Conservation (phyloP, 2,329 filamentous ascomycete genomes). For the Fonsecaea pedrosoi region DNA sequence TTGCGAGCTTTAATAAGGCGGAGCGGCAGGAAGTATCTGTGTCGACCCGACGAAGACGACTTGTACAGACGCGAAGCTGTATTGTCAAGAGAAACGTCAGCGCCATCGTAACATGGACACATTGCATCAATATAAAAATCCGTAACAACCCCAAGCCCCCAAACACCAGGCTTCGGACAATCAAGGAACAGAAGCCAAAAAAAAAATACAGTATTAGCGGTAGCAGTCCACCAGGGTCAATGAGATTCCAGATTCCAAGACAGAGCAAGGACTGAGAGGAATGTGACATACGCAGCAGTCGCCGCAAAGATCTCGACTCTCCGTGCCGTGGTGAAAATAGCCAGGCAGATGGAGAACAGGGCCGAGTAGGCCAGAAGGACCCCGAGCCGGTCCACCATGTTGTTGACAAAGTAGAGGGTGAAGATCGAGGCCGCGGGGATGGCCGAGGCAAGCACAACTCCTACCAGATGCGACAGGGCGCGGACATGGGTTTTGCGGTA, state of each 20-base stretch:
- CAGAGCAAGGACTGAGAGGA: background rate
- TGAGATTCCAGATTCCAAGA: background rate
- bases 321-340: background rate
- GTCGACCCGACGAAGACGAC: background rate
- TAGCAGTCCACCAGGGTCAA: background rate
- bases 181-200: background rate
- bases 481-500: background rate
- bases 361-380: background rate
- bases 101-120: background rate
- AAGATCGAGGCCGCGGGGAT: background rate
- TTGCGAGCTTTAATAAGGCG: background rate
- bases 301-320: background rate
- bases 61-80: background rate
- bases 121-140: background rate
- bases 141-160: background rate
- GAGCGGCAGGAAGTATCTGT: background rate
- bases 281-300: background rate
- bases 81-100: background rate
- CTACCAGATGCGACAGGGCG: background rate
- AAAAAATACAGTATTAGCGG: too few relatives aligned
- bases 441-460: background rate
- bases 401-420: background rate
- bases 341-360: background rate
- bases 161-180: background rate
- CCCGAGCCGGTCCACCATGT: background rate